Percentiles rank a stretch among this genome's conserved stretches.
Conservation (phyloP, 352 stramenopile species). For the Globisporangium parvum region DNA sequence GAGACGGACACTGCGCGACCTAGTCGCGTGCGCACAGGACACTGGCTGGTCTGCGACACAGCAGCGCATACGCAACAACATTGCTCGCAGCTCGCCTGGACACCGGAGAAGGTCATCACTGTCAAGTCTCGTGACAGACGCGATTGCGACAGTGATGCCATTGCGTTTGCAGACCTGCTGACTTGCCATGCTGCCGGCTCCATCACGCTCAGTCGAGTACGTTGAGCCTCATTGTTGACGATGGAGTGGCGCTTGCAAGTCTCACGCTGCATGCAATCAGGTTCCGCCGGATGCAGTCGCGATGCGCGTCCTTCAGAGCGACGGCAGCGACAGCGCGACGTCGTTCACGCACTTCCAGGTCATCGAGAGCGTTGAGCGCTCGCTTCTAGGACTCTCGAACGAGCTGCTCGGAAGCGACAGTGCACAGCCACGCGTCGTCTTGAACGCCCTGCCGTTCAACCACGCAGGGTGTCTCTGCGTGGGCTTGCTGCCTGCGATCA, state of each 20-base stretch:
- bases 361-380: conserved; percentile 13
- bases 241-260: background rate
- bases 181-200: background rate
- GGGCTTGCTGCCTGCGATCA: conserved; percentile 7
- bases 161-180: background rate
- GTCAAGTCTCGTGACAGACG: background rate
- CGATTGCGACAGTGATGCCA: background rate
- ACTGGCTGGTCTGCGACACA: conserved; percentile 4
- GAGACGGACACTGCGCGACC: too few species aligned
- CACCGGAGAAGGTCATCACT: background rate
- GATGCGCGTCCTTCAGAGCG: background rate
- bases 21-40: background rate
- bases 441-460: conserved; percentile 12
- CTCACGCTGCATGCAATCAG: background rate
- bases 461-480: conserved; percentile 4
- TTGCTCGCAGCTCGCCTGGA: background rate
- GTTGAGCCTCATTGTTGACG: background rate
- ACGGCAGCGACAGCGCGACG: background rate
- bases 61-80: background rate
- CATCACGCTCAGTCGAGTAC: background rate
- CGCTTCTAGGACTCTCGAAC: background rate
- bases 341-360: conserved; percentile 14
- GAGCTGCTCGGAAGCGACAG: background rate
- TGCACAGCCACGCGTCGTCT: background rate
- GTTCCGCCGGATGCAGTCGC: conserved; percentile 2